A percentile compares a stretch with the other conserved stretches of the same genome.
Conservation (phyloP, 257 asterid species). For the Catharanthus roseus region DNA sequence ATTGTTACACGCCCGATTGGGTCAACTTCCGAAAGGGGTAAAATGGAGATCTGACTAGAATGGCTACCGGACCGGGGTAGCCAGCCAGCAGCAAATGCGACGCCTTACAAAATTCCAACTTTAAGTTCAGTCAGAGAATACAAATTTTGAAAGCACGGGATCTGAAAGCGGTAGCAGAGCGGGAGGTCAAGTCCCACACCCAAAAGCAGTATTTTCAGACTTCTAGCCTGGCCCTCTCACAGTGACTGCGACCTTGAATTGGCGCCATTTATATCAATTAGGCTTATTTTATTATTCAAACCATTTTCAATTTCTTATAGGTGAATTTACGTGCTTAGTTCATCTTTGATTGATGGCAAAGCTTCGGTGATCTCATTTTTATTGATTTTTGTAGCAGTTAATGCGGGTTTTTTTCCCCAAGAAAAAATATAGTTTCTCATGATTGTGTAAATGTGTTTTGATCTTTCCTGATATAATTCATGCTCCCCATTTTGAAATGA, state of each 20-base stretch:
- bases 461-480: background rate
- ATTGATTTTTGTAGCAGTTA: background rate
- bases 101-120: too few species aligned
- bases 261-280: background rate
- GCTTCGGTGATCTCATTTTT: background rate
- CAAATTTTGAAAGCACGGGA: background rate
- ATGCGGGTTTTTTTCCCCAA: background rate
- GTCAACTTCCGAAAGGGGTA: too few species aligned
- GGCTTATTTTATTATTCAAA: background rate
- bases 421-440: background rate
- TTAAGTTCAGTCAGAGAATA: too few species aligned
- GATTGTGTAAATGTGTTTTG: background rate
- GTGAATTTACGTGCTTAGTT: background rate
- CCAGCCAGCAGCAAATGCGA: too few species aligned
- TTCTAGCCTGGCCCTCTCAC: background rate
- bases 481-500: constrained; percentile 1
- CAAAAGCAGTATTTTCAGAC: background rate
- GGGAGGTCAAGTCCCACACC: background rate
- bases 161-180: background rate
- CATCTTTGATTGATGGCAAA: background rate
- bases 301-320: background rate
- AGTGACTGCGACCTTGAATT: background rate
- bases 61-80: too few species aligned
- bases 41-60: too few species aligned
- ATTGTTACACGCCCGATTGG: too few species aligned